phyloP scores from a whole-genome alignment of 2,329 filamentous ascomycete species.

The Diaporthe velutina region DNA sequence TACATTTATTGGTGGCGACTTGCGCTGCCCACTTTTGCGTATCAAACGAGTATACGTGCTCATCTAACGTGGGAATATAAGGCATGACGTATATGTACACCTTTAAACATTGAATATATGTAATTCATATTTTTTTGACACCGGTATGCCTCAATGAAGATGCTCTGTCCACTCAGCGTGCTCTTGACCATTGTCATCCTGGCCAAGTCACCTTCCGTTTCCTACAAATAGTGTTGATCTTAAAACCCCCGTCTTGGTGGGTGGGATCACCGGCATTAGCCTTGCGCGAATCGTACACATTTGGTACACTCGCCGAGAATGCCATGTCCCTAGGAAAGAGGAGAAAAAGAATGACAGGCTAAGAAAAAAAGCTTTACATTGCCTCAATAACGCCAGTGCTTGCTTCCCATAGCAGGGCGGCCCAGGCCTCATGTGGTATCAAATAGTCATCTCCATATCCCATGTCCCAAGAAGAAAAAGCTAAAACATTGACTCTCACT shows the following conservation, averaged over 20 bases:
- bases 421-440: background rate
- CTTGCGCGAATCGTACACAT: background rate
- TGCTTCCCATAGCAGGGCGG: background rate
- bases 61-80: background rate
- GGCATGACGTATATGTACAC: background rate
- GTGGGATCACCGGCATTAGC: background rate
- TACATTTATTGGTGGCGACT: background rate
- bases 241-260: background rate
- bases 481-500: background rate
- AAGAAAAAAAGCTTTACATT: background rate
- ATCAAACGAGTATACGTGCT: background rate
- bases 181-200: background rate
- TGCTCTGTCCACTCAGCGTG: background rate
- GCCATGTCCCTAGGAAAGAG: background rate
- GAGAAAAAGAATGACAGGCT: background rate
- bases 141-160: no score
- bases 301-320: background rate
- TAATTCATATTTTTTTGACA: constrained; percentile 5
- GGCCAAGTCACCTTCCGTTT: background rate
- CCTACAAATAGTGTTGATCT: background rate
- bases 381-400: background rate
- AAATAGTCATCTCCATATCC: background rate
- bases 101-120: background rate
- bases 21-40: background rate
- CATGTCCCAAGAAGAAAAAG: background rate